Evolutionary conservation across 2,329 filamentous ascomycete genomes (phyloP), one percentile per base, ranked within the genome.

Genomic region (Paecilomyces niveus): DNA sequence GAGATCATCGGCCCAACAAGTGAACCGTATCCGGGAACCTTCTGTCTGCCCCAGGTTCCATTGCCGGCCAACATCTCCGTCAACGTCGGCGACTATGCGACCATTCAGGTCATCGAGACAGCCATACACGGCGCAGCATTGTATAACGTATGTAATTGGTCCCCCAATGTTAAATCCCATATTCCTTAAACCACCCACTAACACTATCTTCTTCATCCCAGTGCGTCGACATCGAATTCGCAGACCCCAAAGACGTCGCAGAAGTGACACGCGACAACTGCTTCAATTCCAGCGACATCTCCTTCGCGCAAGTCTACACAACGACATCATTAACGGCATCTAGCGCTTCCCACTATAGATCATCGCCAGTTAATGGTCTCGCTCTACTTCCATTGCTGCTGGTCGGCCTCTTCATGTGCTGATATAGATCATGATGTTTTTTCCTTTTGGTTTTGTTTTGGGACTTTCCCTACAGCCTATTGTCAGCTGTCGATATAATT

Each of bases 181-280:
- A 13, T 31, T 13, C 29, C 7, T 26, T 33, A 15, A 15, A 13
- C n/a, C 18, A n/a, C 31, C 15, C 18, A 9, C 35, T 13, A 73
- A 70, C 31, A 72, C 74, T 63, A 60, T 70, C 67, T 53, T 53
- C 24, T 29, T 10, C 24, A 22, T 59, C 39, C 18, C 39, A 96
- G 91, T 97, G 94, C 71, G 92, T 95, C 65, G 93, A 97, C 70
- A 95, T 97, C 68, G 93, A 89, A 53, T 95, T 97, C 67, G 90
- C 88, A 54, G 89, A 92, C 1, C 89, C 89, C 24, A 78, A 85
- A 67, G 88, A 96, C 70, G 85, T 96, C 54, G 79, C 79, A 58
- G 80, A 88, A 64, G 89, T 97, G 64, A 96, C 89, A 70, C 79
- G 81, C 59, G 82, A 85, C 13, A 97, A 96, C 76, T 97, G 93